phyloP scores from a whole-genome alignment of 805 yeast species.

The Candida sanyiensis region DNA sequence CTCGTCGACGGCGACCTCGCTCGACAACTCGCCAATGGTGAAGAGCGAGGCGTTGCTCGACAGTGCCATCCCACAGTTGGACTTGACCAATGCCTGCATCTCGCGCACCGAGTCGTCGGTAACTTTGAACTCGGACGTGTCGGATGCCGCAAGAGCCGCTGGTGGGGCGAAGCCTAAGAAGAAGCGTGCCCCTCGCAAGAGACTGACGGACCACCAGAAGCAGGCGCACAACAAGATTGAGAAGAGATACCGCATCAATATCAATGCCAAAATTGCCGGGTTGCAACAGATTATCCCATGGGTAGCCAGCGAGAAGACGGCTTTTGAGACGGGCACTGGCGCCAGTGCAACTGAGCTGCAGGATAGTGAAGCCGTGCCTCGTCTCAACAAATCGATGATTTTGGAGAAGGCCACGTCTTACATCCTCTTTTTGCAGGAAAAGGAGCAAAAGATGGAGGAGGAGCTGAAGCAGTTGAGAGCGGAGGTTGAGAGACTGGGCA shows the following conservation, averaged over 20 bases:
- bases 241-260: constrained; percentile 63
- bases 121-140: constrained; percentile 9
- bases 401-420: constrained; percentile 65
- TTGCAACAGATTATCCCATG: constrained; percentile 63
- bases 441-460: constrained; percentile 34
- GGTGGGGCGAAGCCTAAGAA: constrained; percentile 29
- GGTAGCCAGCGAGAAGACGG: constrained; percentile 56
- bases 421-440: constrained; percentile 46
- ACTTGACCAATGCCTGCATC: constrained; percentile 4
- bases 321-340: constrained; percentile 45
- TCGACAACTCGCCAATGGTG: constrained; percentile 28
- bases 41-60: constrained; percentile 22
- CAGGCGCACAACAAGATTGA: constrained; percentile 72
- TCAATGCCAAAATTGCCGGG: constrained; percentile 65
- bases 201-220: constrained; percentile 53
- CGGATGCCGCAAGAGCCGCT: constrained; percentile 8
- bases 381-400: constrained; percentile 60
- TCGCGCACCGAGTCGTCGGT: constrained; percentile 13
- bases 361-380: constrained; percentile 27
- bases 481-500: constrained; percentile 25
- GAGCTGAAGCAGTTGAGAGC: constrained; percentile 27
- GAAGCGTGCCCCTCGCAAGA: constrained; percentile 48
- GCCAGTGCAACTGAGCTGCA: constrained; percentile 13
- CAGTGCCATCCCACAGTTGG: constrained; percentile 12
- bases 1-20: constrained; percentile 23